Percentiles rank a stretch among this genome's conserved stretches.
These are phyloP conservation scores for Panicum miliaceum DNA, from an alignment of 176 grass and related monocot genomes.

Conservation along the genomic window DNA sequence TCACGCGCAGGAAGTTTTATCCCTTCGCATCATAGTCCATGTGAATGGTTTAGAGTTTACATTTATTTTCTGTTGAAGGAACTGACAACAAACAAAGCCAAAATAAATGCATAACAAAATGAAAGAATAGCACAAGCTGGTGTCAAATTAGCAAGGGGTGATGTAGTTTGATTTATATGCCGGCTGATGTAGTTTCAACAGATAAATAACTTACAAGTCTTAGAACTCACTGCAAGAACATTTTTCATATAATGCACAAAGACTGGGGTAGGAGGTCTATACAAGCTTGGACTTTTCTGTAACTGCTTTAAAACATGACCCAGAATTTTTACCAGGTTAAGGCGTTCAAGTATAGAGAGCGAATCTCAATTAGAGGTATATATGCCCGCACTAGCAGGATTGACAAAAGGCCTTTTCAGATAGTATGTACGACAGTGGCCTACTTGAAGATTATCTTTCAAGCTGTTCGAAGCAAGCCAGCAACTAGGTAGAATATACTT, in stretches of 20 bases:
- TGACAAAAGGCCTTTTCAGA: conserved; percentile 11
- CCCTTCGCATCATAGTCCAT: not conserved
- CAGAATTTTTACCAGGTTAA: conserved; percentile 6
- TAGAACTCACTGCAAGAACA: conserved; percentile 6
- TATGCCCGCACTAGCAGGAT: conserved; percentile 26
- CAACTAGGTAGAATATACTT: conserved; percentile 47
- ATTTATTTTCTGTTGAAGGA: not conserved
- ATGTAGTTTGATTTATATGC: conserved; percentile 10
- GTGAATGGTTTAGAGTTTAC: not conserved
- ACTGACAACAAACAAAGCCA: not conserved
- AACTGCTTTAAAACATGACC: not conserved
- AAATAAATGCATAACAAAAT: conserved; percentile 21
- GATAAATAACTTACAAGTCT: not conserved
- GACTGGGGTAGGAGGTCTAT: not conserved
- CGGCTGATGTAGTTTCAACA: conserved; percentile 2
- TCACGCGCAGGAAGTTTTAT: conserved; percentile 8
- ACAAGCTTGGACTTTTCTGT: conserved; percentile 10
- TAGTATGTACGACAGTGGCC: conserved; percentile 4
- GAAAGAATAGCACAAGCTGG: not conserved
- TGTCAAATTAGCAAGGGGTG: conserved; percentile 2
- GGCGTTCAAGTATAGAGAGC: conserved; percentile 2
- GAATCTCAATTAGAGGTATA: not conserved
- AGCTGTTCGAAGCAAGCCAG: conserved; percentile 32
- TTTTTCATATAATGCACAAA: not conserved
- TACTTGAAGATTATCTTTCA: conserved; percentile 2